phyloP scores from a whole-genome alignment of 2,329 filamentous ascomycete species.

The Botrytis pseudocinerea region DNA sequence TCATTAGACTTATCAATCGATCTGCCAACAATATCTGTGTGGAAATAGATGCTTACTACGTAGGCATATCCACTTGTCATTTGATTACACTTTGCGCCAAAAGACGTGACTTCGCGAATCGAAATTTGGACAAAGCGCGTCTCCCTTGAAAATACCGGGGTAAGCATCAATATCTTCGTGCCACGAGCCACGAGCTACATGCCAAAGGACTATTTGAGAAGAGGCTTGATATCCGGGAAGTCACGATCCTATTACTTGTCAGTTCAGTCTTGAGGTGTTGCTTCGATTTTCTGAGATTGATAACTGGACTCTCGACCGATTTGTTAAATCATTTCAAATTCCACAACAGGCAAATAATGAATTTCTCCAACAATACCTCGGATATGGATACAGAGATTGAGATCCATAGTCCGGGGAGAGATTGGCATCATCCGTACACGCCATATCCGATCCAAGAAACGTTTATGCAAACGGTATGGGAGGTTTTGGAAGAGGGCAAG shows the following conservation, averaged over 20 bases:
- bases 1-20: not conserved
- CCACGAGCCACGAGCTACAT: not conserved
- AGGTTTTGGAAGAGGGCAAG: constrained; percentile 64
- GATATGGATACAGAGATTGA: not conserved
- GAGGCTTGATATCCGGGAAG: not conserved
- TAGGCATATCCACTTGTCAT: not conserved
- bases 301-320: not conserved
- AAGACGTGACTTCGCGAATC: constrained; percentile 21
- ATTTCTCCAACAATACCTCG: not conserved
- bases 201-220: not conserved
- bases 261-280: not conserved
- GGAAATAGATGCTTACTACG: not conserved
- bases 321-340: not conserved
- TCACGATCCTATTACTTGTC: not conserved
- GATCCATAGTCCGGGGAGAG: constrained; percentile 23
- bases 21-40: not conserved
- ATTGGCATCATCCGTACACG: constrained; percentile 70
- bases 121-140: constrained; percentile 9
- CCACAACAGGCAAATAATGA: not conserved
- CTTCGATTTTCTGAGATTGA: not conserved
- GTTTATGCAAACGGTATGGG: constrained; percentile 70
- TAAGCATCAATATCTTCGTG: not conserved
- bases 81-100: constrained; percentile 19
- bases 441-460: constrained; percentile 70
- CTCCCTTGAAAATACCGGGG: not conserved